Percentiles rank a stretch among this genome's conserved stretches.
Evolutionary conservation across 2,329 filamentous ascomycete species (phyloP).

Genomic region (Pestalotiopsis sp.): DNA sequence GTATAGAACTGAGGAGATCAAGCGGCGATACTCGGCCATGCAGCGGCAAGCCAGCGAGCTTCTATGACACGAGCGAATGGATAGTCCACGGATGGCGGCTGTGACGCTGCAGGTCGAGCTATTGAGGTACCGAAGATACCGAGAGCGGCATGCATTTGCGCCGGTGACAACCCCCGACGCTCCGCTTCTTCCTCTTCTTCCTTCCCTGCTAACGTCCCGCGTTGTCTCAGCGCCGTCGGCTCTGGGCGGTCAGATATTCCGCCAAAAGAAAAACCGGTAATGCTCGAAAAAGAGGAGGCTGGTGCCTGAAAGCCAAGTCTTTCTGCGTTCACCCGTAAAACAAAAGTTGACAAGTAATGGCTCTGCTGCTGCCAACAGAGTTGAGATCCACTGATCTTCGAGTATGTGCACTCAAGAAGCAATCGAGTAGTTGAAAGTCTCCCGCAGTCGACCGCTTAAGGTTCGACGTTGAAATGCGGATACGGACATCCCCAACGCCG

Average conservation of each 20-base stretch:
- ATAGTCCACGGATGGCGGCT: not conserved
- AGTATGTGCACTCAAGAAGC: not conserved
- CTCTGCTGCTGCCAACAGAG: not conserved
- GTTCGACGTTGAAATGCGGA: not conserved
- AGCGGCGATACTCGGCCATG: not conserved
- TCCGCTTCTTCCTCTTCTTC: not conserved
- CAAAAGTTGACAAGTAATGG: not conserved
- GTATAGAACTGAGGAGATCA: not conserved
- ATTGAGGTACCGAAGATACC: not conserved
- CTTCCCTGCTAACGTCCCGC: not conserved
- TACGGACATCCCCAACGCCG: not conserved
- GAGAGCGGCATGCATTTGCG: constrained; percentile 2
- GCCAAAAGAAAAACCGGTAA: not conserved
- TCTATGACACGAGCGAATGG: not conserved
- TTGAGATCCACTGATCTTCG: not conserved
- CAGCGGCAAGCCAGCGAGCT: not conserved
- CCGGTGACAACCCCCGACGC: not conserved
- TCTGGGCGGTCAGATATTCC: not conserved
- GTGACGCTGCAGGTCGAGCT: not conserved
- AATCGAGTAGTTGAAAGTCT: not conserved
- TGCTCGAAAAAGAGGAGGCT: not conserved
- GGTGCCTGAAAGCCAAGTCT: not conserved
- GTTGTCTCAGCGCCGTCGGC: not conserved
- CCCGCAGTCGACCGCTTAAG: not conserved
- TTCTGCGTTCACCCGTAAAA: not conserved